Base-by-base conservation (phyloP, 306 rosid species). In the Lablab purpureus region DNA sequence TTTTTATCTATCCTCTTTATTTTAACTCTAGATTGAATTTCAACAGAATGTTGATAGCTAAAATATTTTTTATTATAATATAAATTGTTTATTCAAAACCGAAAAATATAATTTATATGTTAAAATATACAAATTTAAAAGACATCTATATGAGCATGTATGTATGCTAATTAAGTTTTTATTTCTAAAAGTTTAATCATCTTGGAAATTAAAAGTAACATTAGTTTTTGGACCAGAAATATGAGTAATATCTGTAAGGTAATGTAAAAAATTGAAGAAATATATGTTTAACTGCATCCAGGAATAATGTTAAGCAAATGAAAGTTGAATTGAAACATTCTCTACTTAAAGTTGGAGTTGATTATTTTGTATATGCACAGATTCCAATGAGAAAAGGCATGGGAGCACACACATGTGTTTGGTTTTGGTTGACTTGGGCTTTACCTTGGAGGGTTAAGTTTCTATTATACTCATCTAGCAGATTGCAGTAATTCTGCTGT, bases 391-490 rank as follows among this genome's bases (percentile, higher is more conserved):
- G 37, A 22, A 37, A 21, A 22, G 11, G 27, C 18, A 58, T 56
- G 11, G 10, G 30, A 52, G 21, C 1, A 5, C 9, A 25, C 1
- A 50, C 56, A 52, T 19, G 64, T 34, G 34, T 54, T 18, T 63
- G 40, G 37, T 12, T 32, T 43, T 36, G 27, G 67, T 40, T 58
- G 80, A 63, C 72, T 46, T 75, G 15, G 11, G 72, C 19, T 32
- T 75, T 56, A 47, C 51, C 51, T 49, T 66, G 32, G 71, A 40
- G 28, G 71, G 71, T 37, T 32, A 1, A 13, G 67, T 60, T 0
- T 60, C 19, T 14, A 14, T 9, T 27, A 14, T 17, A 13, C 18
- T 2, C 3, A 60, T 43, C 49, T 43, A 43, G 67, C 40, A 50
- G 52, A 15, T 37, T 43, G 67, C 40, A 50, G 52, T 13, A 52